Conservation (phyloP, 2,329 filamentous ascomycete species). For the Sordariomycetes sp. region DNA sequence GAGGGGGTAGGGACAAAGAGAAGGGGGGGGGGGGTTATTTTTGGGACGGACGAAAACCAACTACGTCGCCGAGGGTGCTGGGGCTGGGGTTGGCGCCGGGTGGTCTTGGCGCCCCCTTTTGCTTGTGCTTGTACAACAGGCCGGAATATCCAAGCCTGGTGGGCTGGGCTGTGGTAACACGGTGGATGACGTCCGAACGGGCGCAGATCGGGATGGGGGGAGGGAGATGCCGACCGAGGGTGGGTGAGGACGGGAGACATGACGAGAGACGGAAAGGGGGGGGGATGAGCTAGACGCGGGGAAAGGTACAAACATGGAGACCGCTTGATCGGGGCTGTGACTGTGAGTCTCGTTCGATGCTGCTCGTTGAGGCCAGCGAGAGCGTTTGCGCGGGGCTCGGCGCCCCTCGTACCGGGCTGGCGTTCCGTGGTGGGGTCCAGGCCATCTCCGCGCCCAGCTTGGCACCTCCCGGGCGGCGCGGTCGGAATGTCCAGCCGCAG, state of each 20-base stretch:
- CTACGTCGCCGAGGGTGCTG: neutral
- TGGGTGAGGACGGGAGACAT: neutral
- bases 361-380: neutral
- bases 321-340: neutral
- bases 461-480: neutral
- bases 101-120: neutral
- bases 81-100: neutral
- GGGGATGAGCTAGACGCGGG: neutral
- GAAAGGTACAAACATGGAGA: neutral
- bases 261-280: neutral
- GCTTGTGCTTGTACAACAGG: neutral
- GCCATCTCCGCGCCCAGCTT: neutral
- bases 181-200: too few species aligned
- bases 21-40: neutral
- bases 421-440: neutral
- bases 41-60: neutral
- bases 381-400: neutral
- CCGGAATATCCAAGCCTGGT: neutral
- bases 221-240: too few species aligned
- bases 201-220: too few species aligned
- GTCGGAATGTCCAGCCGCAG: neutral
- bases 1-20: too few species aligned
- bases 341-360: neutral
- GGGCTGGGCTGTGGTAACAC: too few species aligned
- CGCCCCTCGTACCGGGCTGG: neutral